Percentiles rank a stretch among this genome's conserved stretches.
These are phyloP conservation scores for Calophaca sinica DNA, from an alignment of 306 rosid genomes.

Conservation along the genomic window DNA sequence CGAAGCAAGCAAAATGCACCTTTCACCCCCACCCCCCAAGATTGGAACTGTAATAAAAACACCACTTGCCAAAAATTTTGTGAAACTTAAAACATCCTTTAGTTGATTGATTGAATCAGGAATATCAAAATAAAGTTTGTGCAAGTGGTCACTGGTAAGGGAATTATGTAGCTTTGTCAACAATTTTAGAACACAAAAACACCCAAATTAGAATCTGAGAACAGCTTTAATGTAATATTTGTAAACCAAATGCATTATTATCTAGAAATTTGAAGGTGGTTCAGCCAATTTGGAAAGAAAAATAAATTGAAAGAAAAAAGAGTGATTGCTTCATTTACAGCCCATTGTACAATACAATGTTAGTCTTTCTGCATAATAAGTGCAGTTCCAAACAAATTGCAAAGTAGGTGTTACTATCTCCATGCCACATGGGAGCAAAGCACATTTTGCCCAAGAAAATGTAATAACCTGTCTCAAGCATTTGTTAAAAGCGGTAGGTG, in stretches of 20 bases:
- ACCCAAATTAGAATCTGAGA: no score
- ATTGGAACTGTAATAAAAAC: neutral
- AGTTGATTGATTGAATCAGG: conserved; percentile 7
- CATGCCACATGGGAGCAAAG: neutral
- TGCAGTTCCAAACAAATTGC: neutral
- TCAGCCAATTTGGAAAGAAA: no score
- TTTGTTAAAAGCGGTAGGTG: conserved; percentile 88
- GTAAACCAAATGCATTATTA: no score
- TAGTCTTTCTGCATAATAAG: conserved; percentile 8
- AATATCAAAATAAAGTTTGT: conserved; percentile 37
- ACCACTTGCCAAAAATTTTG: neutral
- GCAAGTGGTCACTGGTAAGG: conserved; percentile 10
- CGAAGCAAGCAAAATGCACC: conserved; percentile 18
- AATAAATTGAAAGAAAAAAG: no score
- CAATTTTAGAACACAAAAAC: neutral
- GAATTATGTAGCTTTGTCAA: conserved; percentile 3
- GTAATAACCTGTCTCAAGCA: conserved; percentile 89
- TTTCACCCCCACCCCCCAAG: conserved; percentile 18
- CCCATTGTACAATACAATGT: neutral
- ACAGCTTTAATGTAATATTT: no score
- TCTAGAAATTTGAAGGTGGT: no score
- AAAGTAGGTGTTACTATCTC: neutral
- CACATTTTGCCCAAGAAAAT: conserved; percentile 29
- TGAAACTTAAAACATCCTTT: conserved; percentile 24
- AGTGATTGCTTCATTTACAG: no score